A percentile compares a stretch with the other conserved stretches of the same genome.
Evolutionary conservation across 768 basidiomycete species (phyloP).

Genomic region (Psilocybe azurescens): DNA sequence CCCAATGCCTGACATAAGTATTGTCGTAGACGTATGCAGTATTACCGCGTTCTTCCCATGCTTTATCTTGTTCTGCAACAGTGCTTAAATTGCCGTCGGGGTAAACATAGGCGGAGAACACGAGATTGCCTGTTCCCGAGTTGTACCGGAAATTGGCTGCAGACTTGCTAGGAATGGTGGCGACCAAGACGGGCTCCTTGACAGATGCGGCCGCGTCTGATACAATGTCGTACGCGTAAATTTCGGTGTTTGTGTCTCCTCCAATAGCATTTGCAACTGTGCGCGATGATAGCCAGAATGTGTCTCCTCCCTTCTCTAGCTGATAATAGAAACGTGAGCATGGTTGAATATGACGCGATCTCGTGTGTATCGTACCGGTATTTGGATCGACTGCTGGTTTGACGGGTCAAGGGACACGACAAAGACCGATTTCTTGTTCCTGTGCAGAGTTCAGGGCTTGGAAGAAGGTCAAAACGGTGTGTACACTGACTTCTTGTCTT

Average conservation of each 20-base stretch:
- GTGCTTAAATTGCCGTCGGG: slow-evolving; percentile 73
- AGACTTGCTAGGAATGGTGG: slow-evolving; percentile 70
- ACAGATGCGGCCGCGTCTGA: slow-evolving; percentile 27
- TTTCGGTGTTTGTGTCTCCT: slow-evolving; percentile 54
- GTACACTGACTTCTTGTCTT: slow-evolving; percentile 69
- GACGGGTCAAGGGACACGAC: slow-evolving; percentile 61
- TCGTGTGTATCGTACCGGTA: slow-evolving; percentile 46
- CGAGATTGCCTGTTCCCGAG: slow-evolving; percentile 59
- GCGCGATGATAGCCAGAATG: slow-evolving; percentile 77
- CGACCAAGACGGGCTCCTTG: slow-evolving; percentile 54
- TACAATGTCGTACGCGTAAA: slow-evolving; percentile 65
- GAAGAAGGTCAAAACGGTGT: not conserved
- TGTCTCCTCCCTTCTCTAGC: slow-evolving; percentile 72
- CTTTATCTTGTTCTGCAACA: slow-evolving; percentile 72
- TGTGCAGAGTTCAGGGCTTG: slow-evolving; percentile 29
- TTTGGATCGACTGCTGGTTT: slow-evolving; percentile 51
- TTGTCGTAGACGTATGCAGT: slow-evolving; percentile 74
- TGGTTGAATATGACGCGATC: not conserved
- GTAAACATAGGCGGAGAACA: slow-evolving; percentile 88
- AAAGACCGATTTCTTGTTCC: slow-evolving; percentile 73
- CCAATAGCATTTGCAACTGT: slow-evolving; percentile 76
- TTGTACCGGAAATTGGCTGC: slow-evolving; percentile 76
- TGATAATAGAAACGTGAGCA: slow-evolving; percentile 19
- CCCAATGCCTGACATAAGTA: slow-evolving; percentile 80
- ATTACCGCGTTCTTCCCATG: slow-evolving; percentile 74